A percentile compares a stretch with the other conserved stretches of the same genome.
Evolutionary conservation across 2,329 filamentous ascomycete genomes (phyloP).

Genomic region (Alternaria metachromatica): DNA sequence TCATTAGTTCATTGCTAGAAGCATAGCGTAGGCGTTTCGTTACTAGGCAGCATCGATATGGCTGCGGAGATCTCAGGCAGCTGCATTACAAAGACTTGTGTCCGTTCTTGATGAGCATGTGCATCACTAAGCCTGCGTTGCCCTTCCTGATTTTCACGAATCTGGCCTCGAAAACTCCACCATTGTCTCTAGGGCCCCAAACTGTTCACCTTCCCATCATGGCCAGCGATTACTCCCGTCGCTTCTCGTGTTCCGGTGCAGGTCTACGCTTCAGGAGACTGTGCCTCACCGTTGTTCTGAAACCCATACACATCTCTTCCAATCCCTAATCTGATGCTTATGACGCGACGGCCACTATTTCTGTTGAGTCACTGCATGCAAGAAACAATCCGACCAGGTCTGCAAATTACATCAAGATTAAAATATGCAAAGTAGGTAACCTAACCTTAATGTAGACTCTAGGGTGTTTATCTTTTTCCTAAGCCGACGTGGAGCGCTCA

Average conservation of each 20-base stretch:
- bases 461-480: background rate
- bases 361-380: background rate
- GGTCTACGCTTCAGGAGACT: background rate
- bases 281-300: background rate
- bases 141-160: conserved; percentile 15
- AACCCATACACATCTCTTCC: background rate
- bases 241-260: background rate
- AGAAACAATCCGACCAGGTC: background rate
- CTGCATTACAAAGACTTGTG: background rate
- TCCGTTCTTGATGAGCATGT: background rate
- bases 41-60: background rate
- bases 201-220: conserved; percentile 10
- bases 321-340: background rate
- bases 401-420: background rate
- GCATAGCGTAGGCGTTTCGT: background rate
- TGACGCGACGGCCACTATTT: background rate
- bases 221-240: background rate
- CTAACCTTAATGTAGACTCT: background rate
- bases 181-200: conserved; percentile 22
- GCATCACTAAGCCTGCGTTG: conserved; percentile 6
- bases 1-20: background rate
- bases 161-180: conserved; percentile 38
- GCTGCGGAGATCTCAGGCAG: background rate
- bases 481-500: background rate
- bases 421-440: background rate